Evolutionary conservation across 176 grass and related monocot genomes (phyloP), one percentile per base, ranked within the genome.

Genomic region (Carex scoparia): DNA sequence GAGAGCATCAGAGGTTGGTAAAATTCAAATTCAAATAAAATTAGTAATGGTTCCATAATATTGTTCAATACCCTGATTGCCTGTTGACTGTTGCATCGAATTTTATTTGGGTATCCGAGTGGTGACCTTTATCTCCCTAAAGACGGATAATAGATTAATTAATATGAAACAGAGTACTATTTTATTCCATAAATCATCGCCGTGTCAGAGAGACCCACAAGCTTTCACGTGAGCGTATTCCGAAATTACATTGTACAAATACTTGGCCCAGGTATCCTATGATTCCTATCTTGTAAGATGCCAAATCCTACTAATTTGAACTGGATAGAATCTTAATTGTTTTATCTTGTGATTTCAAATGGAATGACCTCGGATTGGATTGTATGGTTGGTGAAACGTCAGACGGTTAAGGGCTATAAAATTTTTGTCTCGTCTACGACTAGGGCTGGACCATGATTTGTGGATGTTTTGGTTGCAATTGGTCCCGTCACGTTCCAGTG

Each of bases 171-270:
- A 9, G 2, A 27, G n/a, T 74, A 75, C 7, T 49, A 75, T 53
- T 54, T 31, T 54, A 75, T 51, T 27, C 40, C 11, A 12, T 11
- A 30, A 74, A 75, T 53, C 19, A 30, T 75, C 44, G 19, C 5
- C 71, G 48, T 53, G 46, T 76, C 57, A 63, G 55, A 81, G 3
- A 63, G 55, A 46, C 79, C 73, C 79, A 81, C 79, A 62, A 81
- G 57, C 35, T 64, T 1, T 81, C 79, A 81, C 57, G 79, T 81
- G 79, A 81, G 13, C 10, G 33, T 81, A 81, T 44, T 37, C 3
- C 9, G 48, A 30, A 76, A 54, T 55, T 53, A 31, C n/a, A 76
- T 62, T 7, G 28, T 6, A 81, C 32, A 63, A 81, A 64, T 40
- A 63, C 79, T 18, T 44, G 69, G 13, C 2, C 40, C 32, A 16